A percentile compares a stretch with the other conserved stretches of the same genome.
Conservation (phyloP, 352 stramenopile genomes). For the Pythium pyrilobum region DNA sequence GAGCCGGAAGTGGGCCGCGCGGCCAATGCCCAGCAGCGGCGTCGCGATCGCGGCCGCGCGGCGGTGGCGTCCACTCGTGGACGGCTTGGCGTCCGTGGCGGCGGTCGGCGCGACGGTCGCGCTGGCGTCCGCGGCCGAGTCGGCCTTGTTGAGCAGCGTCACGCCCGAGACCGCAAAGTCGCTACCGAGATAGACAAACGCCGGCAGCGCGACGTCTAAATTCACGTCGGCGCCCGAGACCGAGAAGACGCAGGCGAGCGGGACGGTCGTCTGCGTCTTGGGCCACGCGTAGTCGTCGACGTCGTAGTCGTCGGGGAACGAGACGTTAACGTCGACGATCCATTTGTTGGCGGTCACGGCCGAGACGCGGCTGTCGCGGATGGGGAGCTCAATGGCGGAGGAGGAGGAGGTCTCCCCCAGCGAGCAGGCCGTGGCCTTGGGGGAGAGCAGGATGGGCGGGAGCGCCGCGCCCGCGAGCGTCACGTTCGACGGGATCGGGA, state of each 20-base stretch:
- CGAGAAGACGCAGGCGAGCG: slow-evolving; percentile 10
- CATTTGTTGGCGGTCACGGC: slow-evolving; percentile 2
- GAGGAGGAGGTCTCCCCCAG: not conserved
- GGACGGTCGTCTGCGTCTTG: not conserved
- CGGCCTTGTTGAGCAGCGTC: slow-evolving; percentile 19
- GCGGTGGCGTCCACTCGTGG: not conserved
- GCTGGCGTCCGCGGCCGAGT: not conserved
- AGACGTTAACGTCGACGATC: slow-evolving; percentile 10
- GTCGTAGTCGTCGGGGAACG: slow-evolving; percentile 16
- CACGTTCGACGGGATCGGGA: slow-evolving; percentile 6
- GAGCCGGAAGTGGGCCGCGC: slow-evolving; percentile 13
- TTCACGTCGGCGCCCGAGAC: not conserved
- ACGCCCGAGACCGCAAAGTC: slow-evolving; percentile 16
- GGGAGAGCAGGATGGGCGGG: slow-evolving; percentile 4
- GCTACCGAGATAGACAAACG: slow-evolving; percentile 8
- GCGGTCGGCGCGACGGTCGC: slow-evolving; percentile 9
- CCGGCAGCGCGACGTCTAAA: slow-evolving; percentile 9
- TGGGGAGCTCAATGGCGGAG: slow-evolving; percentile 1
- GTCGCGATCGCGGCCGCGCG: slow-evolving; percentile 2
- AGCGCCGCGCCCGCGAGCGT: not conserved
- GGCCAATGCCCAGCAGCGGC: slow-evolving; percentile 17
- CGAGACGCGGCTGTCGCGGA: slow-evolving; percentile 2
- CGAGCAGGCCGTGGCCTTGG: slow-evolving; percentile 6
- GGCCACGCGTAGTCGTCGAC: slow-evolving; percentile 3
- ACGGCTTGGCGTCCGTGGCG: not conserved